Evolutionary conservation across 257 asterid species (phyloP), one percentile per base, ranked within the genome.

Genomic region (Gentiana macrophylla): DNA sequence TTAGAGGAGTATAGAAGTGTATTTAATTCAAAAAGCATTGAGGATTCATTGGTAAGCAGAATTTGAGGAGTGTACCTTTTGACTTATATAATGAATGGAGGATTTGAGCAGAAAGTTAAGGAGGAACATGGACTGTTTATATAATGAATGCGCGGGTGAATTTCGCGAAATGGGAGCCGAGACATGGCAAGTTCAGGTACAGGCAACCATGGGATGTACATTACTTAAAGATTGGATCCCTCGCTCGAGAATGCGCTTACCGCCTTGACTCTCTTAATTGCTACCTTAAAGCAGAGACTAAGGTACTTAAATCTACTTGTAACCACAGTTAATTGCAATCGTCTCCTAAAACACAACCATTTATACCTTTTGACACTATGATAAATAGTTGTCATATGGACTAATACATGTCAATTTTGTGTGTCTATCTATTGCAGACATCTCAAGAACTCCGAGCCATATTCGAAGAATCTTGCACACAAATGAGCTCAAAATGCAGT

Each of bases 401-500:
- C 24, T 24, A 24, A 32, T 33, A 32, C n/a, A 12, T 1, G 5
- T 7, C 12, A 32, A 6, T 24, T 6, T 52, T 24, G 56, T 38
- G 32, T 7, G 24, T 24, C 24, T 24, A 24, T 24, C 24, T 24
- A 24, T 0, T 24, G 24, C 72, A 82, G 77, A 61, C 79, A 36
- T 69, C 84, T 12, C 47, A 72, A 1, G 75, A 66, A 50, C 53
- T 74, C 34, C 63, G 68, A 2, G 44, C 56, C 10, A 70, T 41
- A 62, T 66, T 83, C 32, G 70, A 75, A 62, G 72, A 77, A 13
- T 35, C 70, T 1, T 80, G 84, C 84, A 66, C 36, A 12, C 71
- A 57, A 37, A 73, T 87, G 73, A 72, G 76, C 67, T 53, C 57
- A 0, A 82, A 24, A 24, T 24, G 24, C 24, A 24, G 24, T 24